phyloP scores from a whole-genome alignment of 768 basidiomycete genomes.

The Lactarius tabidus region DNA sequence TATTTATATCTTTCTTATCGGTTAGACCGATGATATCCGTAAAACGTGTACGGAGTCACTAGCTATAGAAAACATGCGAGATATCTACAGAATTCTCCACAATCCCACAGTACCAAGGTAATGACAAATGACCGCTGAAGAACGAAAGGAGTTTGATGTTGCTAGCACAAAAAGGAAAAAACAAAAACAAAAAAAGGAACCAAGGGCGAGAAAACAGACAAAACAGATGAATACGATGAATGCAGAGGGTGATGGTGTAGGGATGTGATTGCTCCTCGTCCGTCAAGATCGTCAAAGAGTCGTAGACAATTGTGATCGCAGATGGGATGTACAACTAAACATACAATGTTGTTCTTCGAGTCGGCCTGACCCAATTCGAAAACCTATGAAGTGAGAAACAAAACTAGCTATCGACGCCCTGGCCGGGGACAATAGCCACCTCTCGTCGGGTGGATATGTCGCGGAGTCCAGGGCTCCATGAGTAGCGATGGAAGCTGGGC shows the following conservation, averaged over 20 bases:
- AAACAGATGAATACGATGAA: slow-evolving; percentile 17
- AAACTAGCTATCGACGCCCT: slow-evolving; percentile 21
- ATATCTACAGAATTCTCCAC: slow-evolving; percentile 19
- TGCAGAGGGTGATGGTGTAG: slow-evolving; percentile 21
- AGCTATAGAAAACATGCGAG: slow-evolving; percentile 21
- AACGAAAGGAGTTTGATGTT: slow-evolving; percentile 8
- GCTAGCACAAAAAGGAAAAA: slow-evolving; percentile 5
- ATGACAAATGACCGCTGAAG: background rate
- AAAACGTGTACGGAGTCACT: slow-evolving; percentile 16
- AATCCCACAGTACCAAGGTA: background rate
- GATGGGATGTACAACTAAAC: slow-evolving; percentile 22
- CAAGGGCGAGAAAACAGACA: background rate
- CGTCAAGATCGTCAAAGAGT: slow-evolving; percentile 23
- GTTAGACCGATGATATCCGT: slow-evolving; percentile 8
- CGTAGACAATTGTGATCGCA: slow-evolving; percentile 19
- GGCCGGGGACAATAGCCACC: slow-evolving; percentile 12
- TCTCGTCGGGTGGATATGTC: slow-evolving; percentile 15
- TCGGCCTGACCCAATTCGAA: slow-evolving; percentile 10
- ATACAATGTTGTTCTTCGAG: slow-evolving; percentile 17
- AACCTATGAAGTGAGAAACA: background rate
- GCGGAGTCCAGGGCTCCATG: slow-evolving; percentile 40
- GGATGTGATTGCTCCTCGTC: slow-evolving; percentile 23
- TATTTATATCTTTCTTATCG: background rate
- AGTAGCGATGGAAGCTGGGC: slow-evolving; percentile 46
- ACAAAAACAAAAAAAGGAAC: slow-evolving; percentile 4